These are phyloP conservation scores for Aspergillus steynii DNA, from an alignment of 495 filamentous ascomycete genomes.

Conservation along the genomic window DNA sequence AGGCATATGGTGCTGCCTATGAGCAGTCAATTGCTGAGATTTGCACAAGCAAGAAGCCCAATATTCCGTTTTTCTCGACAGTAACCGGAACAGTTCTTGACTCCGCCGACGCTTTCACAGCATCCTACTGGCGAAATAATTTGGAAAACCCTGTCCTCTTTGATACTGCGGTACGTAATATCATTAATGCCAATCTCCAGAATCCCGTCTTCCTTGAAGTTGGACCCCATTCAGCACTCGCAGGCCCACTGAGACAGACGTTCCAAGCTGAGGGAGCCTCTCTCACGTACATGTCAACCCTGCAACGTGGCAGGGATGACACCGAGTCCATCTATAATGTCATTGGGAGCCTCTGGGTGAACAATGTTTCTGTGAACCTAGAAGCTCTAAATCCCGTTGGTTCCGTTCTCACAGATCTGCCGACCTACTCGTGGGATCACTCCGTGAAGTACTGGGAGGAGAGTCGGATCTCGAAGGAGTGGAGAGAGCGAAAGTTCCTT, in stretches of 20 bases:
- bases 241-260: slow-evolving; percentile 9
- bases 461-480: not conserved
- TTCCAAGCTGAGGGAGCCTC: not conserved
- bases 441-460: slow-evolving; percentile 1
- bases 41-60: not conserved
- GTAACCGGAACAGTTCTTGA: slow-evolving; percentile 13
- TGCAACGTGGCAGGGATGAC: not conserved
- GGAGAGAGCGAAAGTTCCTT: not conserved
- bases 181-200: not conserved
- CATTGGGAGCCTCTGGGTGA: slow-evolving; percentile 3
- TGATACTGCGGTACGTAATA: slow-evolving; percentile 11
- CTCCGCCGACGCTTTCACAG: not conserved
- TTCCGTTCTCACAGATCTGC: slow-evolving; percentile 5
- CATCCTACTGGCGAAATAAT: slow-evolving; percentile 41
- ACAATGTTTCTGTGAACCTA: not conserved
- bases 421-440: slow-evolving; percentile 15
- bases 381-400: not conserved
- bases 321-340: not conserved
- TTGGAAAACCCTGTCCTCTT: slow-evolving; percentile 41
- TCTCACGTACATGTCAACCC: not conserved
- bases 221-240: slow-evolving; percentile 12
- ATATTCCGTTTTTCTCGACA: slow-evolving; percentile 27
- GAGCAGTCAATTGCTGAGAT: not conserved
- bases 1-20: not conserved
- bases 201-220: slow-evolving; percentile 6